These are phyloP conservation scores for Phytophthora macrochlamydospora DNA, from an alignment of 352 stramenopile genomes.

Conservation along the genomic window DNA sequence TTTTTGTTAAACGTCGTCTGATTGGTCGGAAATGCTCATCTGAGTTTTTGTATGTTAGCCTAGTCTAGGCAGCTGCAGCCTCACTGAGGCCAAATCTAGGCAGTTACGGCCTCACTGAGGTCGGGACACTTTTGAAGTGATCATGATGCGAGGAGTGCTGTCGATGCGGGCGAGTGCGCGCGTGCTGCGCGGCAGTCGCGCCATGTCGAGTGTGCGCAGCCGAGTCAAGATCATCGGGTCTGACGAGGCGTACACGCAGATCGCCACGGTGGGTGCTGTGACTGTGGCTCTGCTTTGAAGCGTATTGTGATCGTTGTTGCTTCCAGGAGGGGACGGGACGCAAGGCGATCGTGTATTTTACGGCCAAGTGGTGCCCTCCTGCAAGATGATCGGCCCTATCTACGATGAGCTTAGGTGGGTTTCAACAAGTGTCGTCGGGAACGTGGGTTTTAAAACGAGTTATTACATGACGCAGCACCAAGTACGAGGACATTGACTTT, in stretches of 20 bases:
- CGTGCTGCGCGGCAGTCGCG: constrained; percentile 30
- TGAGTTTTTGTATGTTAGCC: too few relatives aligned
- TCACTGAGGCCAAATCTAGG: too few relatives aligned
- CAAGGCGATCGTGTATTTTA: constrained; percentile 91
- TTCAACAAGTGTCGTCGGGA: too few relatives aligned
- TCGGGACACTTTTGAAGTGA: constrained; percentile 2
- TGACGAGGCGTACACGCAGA: constrained; percentile 74
- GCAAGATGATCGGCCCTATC: constrained; percentile 91
- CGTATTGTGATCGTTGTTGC: background rate
- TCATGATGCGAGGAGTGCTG: constrained; percentile 50
- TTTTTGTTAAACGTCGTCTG: background rate
- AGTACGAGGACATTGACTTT: constrained; percentile 77
- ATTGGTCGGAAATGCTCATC: background rate
- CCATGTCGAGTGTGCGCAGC: constrained; percentile 47
- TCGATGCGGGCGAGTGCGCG: constrained; percentile 22
- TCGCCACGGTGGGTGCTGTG: constrained; percentile 52
- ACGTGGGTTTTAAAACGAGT: background rate
- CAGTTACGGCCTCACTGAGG: background rate
- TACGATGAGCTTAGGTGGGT: constrained; percentile 85
- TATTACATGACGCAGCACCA: constrained; percentile 38
- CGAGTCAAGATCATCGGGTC: constrained; percentile 79
- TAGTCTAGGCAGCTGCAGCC: too few relatives aligned
- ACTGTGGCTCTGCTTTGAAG: background rate
- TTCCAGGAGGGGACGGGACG: constrained; percentile 58
- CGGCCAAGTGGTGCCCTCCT: constrained; percentile 90